Percentiles rank a stretch among this genome's conserved stretches.
Conservation (phyloP, 139 green algal genomes). For the Chlorella sorokiniana region DNA sequence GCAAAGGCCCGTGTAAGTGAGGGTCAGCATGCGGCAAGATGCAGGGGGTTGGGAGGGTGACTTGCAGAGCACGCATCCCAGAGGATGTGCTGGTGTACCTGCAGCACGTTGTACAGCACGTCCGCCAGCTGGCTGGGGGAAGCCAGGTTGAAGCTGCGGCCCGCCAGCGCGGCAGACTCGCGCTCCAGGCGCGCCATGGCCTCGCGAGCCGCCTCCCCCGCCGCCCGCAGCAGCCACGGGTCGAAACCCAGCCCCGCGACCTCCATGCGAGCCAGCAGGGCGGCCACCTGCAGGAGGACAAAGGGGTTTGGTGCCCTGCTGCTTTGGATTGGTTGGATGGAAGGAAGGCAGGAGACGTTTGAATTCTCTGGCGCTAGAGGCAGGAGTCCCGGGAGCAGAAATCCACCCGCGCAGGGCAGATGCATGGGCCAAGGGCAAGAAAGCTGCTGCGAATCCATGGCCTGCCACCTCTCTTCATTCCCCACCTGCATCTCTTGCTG, state of each 20-base stretch:
- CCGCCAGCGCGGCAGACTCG: conserved; percentile 29
- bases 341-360: too few relatives aligned
- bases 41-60: neutral
- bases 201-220: conserved; percentile 26
- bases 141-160: conserved; percentile 60
- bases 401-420: too few relatives aligned
- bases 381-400: too few relatives aligned
- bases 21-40: neutral
- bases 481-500: conserved; percentile 48
- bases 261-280: conserved; percentile 49
- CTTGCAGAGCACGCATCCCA: neutral
- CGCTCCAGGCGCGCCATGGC: conserved; percentile 44
- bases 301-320: too few relatives aligned
- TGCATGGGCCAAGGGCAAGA: too few relatives aligned
- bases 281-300: conserved; percentile 28
- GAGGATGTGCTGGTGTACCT: neutral
- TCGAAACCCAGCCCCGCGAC: conserved; percentile 32
- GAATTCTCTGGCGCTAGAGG: too few relatives aligned
- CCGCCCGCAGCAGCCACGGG: conserved; percentile 30
- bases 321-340: too few relatives aligned
- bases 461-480: neutral
- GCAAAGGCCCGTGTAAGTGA: neutral
- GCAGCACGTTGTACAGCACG: conserved; percentile 53
- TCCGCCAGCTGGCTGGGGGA: conserved; percentile 53
- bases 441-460: too few relatives aligned